A percentile compares a stretch with the other conserved stretches of the same genome.
Conservation (phyloP, 2,329 filamentous ascomycete species). For the Fusarium staphyleae region DNA sequence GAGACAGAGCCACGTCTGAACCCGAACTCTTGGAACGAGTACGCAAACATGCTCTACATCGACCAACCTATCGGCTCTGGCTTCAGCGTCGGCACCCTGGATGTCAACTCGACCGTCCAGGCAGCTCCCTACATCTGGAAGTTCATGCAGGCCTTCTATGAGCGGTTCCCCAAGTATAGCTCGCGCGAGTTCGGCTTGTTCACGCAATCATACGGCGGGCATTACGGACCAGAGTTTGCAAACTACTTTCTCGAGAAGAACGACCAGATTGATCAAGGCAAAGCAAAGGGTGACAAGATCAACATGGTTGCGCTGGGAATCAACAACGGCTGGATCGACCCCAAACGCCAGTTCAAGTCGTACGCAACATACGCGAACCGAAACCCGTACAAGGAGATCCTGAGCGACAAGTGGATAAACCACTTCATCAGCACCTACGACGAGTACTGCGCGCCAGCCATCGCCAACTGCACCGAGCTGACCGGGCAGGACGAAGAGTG, state of each 20-base stretch:
- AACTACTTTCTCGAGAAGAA: conserved; percentile 66
- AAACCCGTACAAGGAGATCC: conserved; percentile 45
- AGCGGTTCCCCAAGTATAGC: conserved; percentile 68
- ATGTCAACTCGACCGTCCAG: conserved; percentile 42
- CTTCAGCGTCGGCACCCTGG: conserved; percentile 41
- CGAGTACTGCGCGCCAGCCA: conserved; percentile 32
- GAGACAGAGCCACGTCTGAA: conserved; percentile 53
- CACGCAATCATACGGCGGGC: conserved; percentile 64
- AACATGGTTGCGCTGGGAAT: conserved; percentile 62
- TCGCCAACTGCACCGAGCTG: conserved; percentile 36
- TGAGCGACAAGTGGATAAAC: conserved; percentile 27
- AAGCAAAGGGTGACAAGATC: conserved; percentile 50
- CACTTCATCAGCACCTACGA: conserved; percentile 44
- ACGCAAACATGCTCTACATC: conserved; percentile 73
- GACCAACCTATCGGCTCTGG: conserved; percentile 61
- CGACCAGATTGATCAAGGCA: conserved; percentile 54
- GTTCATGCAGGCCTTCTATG: conserved; percentile 67
- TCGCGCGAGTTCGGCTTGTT: conserved; percentile 64
- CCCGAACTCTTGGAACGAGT: conserved; percentile 68
- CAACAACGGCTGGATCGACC: conserved; percentile 65
- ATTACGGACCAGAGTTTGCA: conserved; percentile 64
- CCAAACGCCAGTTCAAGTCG: conserved; percentile 45
- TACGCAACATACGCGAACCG: conserved; percentile 45
- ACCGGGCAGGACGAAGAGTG: conserved; percentile 41
- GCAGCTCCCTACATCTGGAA: conserved; percentile 55